These are phyloP conservation scores for Vararia minispora DNA, from an alignment of 768 basidiomycete genomes.

Conservation along the genomic window DNA sequence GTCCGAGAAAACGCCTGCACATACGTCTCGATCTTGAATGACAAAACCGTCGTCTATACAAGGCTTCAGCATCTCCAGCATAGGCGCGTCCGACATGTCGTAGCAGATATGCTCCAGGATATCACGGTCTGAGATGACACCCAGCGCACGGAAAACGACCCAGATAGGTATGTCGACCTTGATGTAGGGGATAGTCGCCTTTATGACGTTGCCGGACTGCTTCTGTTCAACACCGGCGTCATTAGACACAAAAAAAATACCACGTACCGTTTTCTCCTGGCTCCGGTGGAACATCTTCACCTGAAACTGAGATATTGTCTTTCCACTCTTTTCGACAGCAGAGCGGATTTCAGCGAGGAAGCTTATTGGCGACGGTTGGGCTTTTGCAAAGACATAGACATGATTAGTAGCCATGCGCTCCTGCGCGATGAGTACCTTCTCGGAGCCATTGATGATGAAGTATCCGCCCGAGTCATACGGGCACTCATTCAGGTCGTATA, in stretches of 20 bases:
- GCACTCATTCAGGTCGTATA: slow-evolving; percentile 93
- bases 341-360: slow-evolving; percentile 96
- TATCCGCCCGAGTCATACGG: slow-evolving; percentile 99
- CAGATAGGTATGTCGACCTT: slow-evolving; percentile 97
- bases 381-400: slow-evolving; percentile 98
- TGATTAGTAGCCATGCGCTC: slow-evolving; percentile 99
- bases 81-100: slow-evolving; percentile 89
- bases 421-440: slow-evolving; percentile 99
- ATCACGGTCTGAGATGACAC: slow-evolving; percentile 95
- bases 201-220: slow-evolving; percentile 86
- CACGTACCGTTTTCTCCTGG: slow-evolving; percentile 76
- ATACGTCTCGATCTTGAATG: slow-evolving; percentile 90
- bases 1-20: slow-evolving; percentile 9
- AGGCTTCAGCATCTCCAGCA: slow-evolving; percentile 97
- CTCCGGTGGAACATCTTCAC: slow-evolving; percentile 93
- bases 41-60: slow-evolving; percentile 98
- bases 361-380: slow-evolving; percentile 89
- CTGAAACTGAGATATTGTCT: slow-evolving; percentile 95
- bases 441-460: slow-evolving; percentile 98
- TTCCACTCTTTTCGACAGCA: slow-evolving; percentile 95
- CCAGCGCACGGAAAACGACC: slow-evolving; percentile 96
- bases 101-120: slow-evolving; percentile 98
- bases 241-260: slow-evolving; percentile 4
- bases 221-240: slow-evolving; percentile 8
- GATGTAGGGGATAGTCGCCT: slow-evolving; percentile 96